Percentiles rank a stretch among this genome's conserved stretches.
These are phyloP conservation scores for Rhizophlyctis rosea DNA, from an alignment of 192 early-diverging fungal genomes.

Conservation along the genomic window DNA sequence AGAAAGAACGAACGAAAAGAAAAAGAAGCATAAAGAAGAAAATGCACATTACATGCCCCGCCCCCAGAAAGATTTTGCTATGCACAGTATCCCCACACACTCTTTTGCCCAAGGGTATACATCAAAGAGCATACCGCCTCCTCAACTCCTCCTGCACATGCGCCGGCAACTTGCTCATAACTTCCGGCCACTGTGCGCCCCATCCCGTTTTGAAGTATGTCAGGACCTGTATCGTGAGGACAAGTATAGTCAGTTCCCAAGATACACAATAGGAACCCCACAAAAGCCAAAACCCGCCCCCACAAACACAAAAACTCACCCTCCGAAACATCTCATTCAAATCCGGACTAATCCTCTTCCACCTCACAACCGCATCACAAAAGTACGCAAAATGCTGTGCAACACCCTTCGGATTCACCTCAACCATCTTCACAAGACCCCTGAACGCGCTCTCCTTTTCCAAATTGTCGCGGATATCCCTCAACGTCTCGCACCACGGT, in stretches of 20 bases:
- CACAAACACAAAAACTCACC: constrained; percentile 12
- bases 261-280: neutral
- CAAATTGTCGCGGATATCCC: constrained; percentile 85
- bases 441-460: constrained; percentile 97
- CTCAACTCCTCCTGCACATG: neutral
- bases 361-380: constrained; percentile 34
- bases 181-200: constrained; percentile 56
- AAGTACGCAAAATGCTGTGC: constrained; percentile 28
- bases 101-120: too few relatives aligned
- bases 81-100: too few relatives aligned
- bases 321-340: constrained; percentile 25
- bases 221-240: constrained; percentile 32
- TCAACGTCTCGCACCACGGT: constrained; percentile 77
- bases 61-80: too few relatives aligned
- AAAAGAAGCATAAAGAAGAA: too few relatives aligned
- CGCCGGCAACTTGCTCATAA: neutral
- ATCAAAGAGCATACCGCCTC: neutral
- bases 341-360: constrained; percentile 27
- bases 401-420: constrained; percentile 77
- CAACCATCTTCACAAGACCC: constrained; percentile 91
- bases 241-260: neutral
- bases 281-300: too few relatives aligned
- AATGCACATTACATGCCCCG: too few relatives aligned
- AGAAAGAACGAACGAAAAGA: too few relatives aligned
- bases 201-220: constrained; percentile 62